phyloP scores from a whole-genome alignment of 176 grass and related monocot species.

The Elymus sibiricus region DNA sequence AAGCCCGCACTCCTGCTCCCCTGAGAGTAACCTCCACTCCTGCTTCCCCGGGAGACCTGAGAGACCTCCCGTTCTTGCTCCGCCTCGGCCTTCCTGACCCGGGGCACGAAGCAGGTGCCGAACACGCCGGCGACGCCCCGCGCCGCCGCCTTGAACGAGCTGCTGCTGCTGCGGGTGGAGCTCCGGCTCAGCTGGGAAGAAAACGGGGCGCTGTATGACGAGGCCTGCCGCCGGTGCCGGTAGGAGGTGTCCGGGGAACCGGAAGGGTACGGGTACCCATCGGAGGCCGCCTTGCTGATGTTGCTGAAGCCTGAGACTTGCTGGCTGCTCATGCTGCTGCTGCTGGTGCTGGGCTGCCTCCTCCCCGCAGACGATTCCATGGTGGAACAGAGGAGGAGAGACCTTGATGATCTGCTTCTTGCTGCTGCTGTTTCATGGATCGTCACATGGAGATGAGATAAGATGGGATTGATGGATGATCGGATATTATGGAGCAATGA shows the following conservation, averaged over 20 bases:
- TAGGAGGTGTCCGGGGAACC: not conserved
- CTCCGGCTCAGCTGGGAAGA: conserved; percentile 35
- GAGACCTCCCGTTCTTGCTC: conserved; percentile 1
- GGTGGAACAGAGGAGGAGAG: not conserved
- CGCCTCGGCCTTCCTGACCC: not conserved
- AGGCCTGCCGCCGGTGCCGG: conserved; percentile 29
- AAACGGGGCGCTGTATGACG: conserved; percentile 26
- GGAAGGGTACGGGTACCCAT: not conserved
- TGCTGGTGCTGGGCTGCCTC: conserved; percentile 20
- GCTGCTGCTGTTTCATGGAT: not conserved
- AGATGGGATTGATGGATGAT: not conserved
- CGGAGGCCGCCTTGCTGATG: not conserved
- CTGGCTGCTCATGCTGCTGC: not conserved
- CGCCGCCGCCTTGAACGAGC: conserved; percentile 27
- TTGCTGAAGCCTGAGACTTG: not conserved
- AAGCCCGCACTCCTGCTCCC: conserved; percentile 9
- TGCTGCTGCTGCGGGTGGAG: conserved; percentile 3
- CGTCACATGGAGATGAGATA: not conserved
- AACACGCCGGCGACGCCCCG: conserved; percentile 32
- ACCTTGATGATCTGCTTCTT: not conserved
- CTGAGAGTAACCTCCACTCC: not conserved
- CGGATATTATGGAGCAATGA: not conserved
- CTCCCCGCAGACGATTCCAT: conserved; percentile 14
- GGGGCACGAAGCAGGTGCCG: conserved; percentile 36
- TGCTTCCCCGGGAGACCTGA: not conserved